A percentile compares a stretch with the other conserved stretches of the same genome.
These are phyloP conservation scores for Magnusiomyces clavatus DNA, from an alignment of 1,139 yeast species.

Conservation along the genomic window DNA sequence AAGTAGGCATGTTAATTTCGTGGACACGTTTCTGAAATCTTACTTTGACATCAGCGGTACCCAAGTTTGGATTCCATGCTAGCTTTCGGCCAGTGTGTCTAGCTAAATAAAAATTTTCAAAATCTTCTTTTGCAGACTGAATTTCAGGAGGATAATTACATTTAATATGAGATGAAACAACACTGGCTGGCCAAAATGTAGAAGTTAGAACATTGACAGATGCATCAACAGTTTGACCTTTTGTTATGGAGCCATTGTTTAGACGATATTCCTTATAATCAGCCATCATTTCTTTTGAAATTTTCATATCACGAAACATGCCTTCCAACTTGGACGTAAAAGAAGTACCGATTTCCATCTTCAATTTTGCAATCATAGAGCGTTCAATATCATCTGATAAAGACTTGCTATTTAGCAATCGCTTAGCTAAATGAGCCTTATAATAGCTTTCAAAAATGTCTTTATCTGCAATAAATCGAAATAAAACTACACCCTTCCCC, in stretches of 20 bases:
- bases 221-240: conserved; percentile 29
- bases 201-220: conserved; percentile 51
- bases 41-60: conserved; percentile 61
- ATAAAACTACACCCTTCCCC: conserved; percentile 50
- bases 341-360: conserved; percentile 73
- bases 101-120: conserved; percentile 46
- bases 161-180: conserved; percentile 45
- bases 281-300: conserved; percentile 52
- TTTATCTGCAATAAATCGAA: conserved; percentile 69
- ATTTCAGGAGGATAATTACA: conserved; percentile 48
- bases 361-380: conserved; percentile 57
- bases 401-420: conserved; percentile 52
- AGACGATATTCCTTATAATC: conserved; percentile 31
- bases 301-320: conserved; percentile 76
- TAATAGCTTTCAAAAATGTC: conserved; percentile 83
- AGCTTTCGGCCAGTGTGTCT: conserved; percentile 68
- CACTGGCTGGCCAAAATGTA: conserved; percentile 54
- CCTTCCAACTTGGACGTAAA: conserved; percentile 77
- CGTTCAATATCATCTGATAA: conserved; percentile 59
- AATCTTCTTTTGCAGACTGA: conserved; percentile 36
- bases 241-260: neutral
- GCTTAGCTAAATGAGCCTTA: conserved; percentile 81
- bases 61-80: conserved; percentile 74
- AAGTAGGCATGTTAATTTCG: conserved; percentile 73
- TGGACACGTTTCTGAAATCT: conserved; percentile 53